Evolutionary conservation across 306 rosid genomes (phyloP).

Genomic region (Lotus japonicus): DNA sequence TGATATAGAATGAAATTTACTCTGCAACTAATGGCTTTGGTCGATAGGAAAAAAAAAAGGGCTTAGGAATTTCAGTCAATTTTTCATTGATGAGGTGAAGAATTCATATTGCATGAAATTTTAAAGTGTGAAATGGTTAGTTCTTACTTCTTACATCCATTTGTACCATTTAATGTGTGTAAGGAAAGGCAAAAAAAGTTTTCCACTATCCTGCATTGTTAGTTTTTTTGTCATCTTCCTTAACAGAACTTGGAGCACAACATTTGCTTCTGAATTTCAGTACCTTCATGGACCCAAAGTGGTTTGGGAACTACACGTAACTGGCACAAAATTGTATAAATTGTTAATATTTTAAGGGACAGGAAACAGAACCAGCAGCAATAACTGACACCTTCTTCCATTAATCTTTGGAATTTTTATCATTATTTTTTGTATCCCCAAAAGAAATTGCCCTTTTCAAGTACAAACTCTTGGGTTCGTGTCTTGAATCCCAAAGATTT

Average conservation of each 20-base stretch:
- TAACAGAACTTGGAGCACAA: slow-evolving; percentile 19
- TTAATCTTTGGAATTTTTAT: slow-evolving; percentile 4
- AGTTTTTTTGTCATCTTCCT: slow-evolving; percentile 19
- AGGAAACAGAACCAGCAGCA: slow-evolving; percentile 23
- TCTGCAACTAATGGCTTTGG: not conserved
- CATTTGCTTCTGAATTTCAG: slow-evolving; percentile 28
- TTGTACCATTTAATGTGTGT: slow-evolving; percentile 16
- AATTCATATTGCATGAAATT: not conserved
- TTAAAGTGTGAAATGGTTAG: slow-evolving; percentile 1
- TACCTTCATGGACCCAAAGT: slow-evolving; percentile 32
- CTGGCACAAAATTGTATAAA: slow-evolving; percentile 14
- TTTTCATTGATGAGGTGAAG: not conserved
- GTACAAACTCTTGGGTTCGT: slow-evolving; percentile 29
- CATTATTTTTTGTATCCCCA: not conserved
- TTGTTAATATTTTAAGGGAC: slow-evolving; percentile 22
- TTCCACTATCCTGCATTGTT: slow-evolving; percentile 1
- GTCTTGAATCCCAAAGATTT: slow-evolving; percentile 17
- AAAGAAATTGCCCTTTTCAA: slow-evolving; percentile 48
- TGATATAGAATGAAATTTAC: no score
- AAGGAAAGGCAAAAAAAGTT: not conserved
- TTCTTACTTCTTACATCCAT: not conserved
- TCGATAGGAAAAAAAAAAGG: not conserved
- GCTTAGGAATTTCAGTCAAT: not conserved
- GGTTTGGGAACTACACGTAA: slow-evolving; percentile 18
- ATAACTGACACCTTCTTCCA: slow-evolving; percentile 40